Conservation (phyloP, 164 flowering plant genomes). For the Aristolochia fimbriata region DNA sequence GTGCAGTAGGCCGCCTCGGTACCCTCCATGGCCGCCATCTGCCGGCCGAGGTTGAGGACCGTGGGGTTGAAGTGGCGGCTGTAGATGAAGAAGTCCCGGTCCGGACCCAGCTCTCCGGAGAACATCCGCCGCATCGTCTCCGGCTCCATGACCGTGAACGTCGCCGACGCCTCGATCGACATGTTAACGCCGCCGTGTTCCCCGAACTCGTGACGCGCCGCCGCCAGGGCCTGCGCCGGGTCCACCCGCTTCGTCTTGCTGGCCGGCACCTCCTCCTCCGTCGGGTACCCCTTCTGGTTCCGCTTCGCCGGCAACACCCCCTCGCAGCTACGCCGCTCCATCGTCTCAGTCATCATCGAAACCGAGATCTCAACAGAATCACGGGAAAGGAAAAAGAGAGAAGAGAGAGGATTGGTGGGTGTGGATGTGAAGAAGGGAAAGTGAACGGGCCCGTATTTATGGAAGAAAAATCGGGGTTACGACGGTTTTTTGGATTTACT, state of each 20-base stretch:
- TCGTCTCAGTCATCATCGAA: background rate
- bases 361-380: background rate
- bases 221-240: constrained; percentile 67
- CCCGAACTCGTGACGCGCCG: constrained; percentile 79
- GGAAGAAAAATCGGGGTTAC: background rate
- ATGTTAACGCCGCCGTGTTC: constrained; percentile 98
- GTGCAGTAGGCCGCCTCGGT: constrained; percentile 98
- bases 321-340: no score
- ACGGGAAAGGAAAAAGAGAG: background rate
- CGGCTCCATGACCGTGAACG: constrained; percentile 98
- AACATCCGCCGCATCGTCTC: constrained; percentile 86
- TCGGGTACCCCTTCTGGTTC: background rate
- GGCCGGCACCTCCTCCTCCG: background rate
- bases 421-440: constrained; percentile 4
- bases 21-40: constrained; percentile 91
- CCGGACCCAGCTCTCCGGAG: constrained; percentile 89
- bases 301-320: background rate
- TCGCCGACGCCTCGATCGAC: constrained; percentile 98
- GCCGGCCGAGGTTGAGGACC: constrained; percentile 74
- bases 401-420: background rate
- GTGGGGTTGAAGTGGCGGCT: constrained; percentile 98
- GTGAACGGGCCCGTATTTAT: background rate
- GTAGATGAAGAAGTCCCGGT: constrained; percentile 86
- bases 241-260: constrained; percentile 15
- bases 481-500: no score